Evolutionary conservation across 768 basidiomycete genomes (phyloP), one percentile per base, ranked within the genome.

Genomic region (Amylocystis lapponica): DNA sequence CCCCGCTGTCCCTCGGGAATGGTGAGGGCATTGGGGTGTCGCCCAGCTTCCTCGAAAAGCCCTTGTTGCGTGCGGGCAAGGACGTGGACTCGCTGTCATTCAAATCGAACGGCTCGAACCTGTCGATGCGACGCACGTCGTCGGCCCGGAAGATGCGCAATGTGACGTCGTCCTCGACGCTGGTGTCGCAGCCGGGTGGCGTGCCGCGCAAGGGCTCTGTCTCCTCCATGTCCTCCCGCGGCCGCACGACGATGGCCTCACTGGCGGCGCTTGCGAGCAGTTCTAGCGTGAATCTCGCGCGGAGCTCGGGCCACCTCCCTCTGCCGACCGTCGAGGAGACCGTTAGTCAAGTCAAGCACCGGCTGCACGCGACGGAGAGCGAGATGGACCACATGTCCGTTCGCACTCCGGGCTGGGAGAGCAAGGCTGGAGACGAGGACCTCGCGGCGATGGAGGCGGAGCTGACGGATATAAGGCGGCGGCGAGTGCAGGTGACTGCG

Each of bases 401-500:
- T n/a, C n/a, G n/a, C n/a, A n/a, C n/a, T n/a, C n/a, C n/a, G n/a
- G n/a, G n/a, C n/a, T 37, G 44, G 25, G 47, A 48, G 36, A 49
- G 39, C 14, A 35, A 45, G 20, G 25, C 48, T 41, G 63, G 61
- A 40, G 72, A 70, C 39, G 52, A 54, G 11, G 67, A 70, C 21
- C 52, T 63, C 42, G 44, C 46, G 34, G 63, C 52, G 20, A 54
- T 72, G 42, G 79, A 83, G 53, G 60, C 62, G 6, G 84, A 86
- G 63, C 69, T 87, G 67, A 69, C 71, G 12, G 85, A 86, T 41
- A 81, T 91, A 45, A 75, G 82, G 42, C 60, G 76, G 48, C 71
- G 85, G 49, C 68, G 84, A 27, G 79, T 76, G 42, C 86, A 88
- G 54, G 84, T 91, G 23, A 74, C 72, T 26, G 68, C 66, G 50